Base-by-base conservation (phyloP, 2,329 filamentous ascomycete genomes). In the Claviceps spartinae region DNA sequence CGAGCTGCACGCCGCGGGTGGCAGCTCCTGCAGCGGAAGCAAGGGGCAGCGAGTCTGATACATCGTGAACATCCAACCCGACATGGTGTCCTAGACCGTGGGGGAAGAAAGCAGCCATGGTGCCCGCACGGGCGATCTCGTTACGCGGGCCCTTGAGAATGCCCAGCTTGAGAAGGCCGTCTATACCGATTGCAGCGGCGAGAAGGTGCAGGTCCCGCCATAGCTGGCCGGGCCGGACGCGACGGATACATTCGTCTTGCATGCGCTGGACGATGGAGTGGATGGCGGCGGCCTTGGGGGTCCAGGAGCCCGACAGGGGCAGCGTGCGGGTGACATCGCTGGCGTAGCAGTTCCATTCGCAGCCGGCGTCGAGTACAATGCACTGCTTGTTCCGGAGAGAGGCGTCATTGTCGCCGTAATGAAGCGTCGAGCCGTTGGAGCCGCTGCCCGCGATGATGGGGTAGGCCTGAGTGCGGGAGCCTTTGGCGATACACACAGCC, bases 251-350 rank as follows among this genome's bases (percentile, higher is more conserved):
- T 51, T 81, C 76, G 7, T 76, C 72, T 67, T 95, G 90, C 88
- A 96, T 95, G 54, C 77, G 72, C 58, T 85, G 73, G 3, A 95
- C 90, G 26, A 93, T 74, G 46, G 79, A 74, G 64, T 96, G 90
- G 50, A 96, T 83, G 9, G 79, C 77, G 47, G 77, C 76, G 1
- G 83, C 83, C 63, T 91, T 85, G 14, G 74, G 65, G 0, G 80
- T 78, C 59, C 88, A 95, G 0, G 55, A 53, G 5, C 86, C 86
- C 14, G 76, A 78, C 22, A 96, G 69, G 4, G 91, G 91, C 58
- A 96, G 81, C 0, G 90, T 93, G 40, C 91, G 81, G 0, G 93
- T 97, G 30, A 97, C 82, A 66, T 97, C 91, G 53, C 85, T 86
- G 34, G 88, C 88, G 65, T 98, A 97, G 59, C 85, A 83, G 48